A percentile compares a stretch with the other conserved stretches of the same genome.
Conservation (phyloP, 306 rosid species). For the Pterocarpus macrocarpus region DNA sequence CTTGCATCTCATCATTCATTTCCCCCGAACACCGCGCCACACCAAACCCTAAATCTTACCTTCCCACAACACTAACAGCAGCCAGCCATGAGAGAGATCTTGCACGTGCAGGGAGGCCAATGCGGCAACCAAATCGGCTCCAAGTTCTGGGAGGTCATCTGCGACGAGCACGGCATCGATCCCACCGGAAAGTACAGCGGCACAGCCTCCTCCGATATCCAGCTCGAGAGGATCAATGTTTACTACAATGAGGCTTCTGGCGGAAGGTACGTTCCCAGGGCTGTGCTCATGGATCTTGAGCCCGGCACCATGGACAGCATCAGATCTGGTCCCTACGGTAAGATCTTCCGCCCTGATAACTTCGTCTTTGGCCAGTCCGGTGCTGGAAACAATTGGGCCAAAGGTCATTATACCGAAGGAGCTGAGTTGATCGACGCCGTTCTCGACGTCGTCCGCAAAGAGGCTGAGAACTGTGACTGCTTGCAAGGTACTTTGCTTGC, state of each 20-base stretch:
- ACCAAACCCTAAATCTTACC: constrained; percentile 38
- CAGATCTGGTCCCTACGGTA: constrained; percentile 93
- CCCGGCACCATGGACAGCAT: constrained; percentile 97
- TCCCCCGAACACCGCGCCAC: too few relatives aligned
- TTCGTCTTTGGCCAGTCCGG: constrained; percentile 95
- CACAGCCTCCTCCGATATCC: constrained; percentile 64
- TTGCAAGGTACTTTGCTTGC: constrained; percentile 69
- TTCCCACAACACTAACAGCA: background rate
- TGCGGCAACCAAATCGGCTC: constrained; percentile 98
- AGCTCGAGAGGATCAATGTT: constrained; percentile 87
- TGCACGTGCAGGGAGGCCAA: constrained; percentile 94
- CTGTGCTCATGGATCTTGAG: constrained; percentile 95
- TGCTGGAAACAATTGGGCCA: constrained; percentile 95
- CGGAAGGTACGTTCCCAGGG: constrained; percentile 90
- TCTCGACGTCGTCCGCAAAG: constrained; percentile 92
- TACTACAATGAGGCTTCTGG: constrained; percentile 94
- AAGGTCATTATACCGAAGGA: constrained; percentile 96
- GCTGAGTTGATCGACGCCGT: constrained; percentile 90
- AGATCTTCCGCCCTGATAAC: constrained; percentile 92
- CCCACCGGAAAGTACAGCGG: constrained; percentile 75
- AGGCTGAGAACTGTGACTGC: constrained; percentile 94
- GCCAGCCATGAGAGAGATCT: constrained; percentile 79
- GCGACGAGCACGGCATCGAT: constrained; percentile 93
- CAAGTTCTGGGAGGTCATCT: constrained; percentile 95
- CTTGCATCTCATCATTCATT: background rate